Evolutionary conservation across 768 basidiomycete species (phyloP), one percentile per base, ranked within the genome.

Genomic region (Pulveroboletus sp.): DNA sequence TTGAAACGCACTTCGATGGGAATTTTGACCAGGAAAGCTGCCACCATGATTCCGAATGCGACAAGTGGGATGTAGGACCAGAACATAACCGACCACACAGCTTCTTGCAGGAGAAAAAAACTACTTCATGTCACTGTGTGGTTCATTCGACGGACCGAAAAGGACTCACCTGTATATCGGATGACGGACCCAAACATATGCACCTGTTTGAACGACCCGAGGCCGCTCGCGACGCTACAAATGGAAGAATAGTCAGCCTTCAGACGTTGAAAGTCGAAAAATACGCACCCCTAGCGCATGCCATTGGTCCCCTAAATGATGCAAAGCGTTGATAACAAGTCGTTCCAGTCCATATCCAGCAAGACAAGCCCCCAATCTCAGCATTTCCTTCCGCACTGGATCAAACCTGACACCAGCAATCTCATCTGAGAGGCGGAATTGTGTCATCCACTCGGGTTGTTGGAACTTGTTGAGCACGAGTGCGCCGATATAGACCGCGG

Each of bases 121-220:
- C 53, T 53, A 9, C 22, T 5, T 27, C 34, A 17, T 14, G 16
- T 40, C 13, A 26, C 31, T 4, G 13, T 2, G 7, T 7, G 4
- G 11, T 43, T 20, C 22, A 24, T 49, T 43, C 32, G 10, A 11
- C n/a, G 17, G n/a, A 17, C 3, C 29, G 3, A 30, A 19, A 24
- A 29, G 1, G 14, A 45, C 57, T 36, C 41, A 67, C 63, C 31
- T 43, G 37, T 66, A 67, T 26, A 64, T 23, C 1, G 63, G 64
- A 50, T 70, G 68, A n/a, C n/a, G 69, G 23, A 68, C 61, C 45
- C 59, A 55, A 14, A 56, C 53, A 40, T 67, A 68, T 1, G 65
- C 64, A n/a, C 69, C 68, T 10, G 55, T 62, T 24, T 55, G 51
- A 14, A 68, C 57, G 23, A 71, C 32, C 22, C 53, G 56, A 17